Conservation (phyloP, 1,284 basidiomycete genomes). For the Marasmius sp. region DNA sequence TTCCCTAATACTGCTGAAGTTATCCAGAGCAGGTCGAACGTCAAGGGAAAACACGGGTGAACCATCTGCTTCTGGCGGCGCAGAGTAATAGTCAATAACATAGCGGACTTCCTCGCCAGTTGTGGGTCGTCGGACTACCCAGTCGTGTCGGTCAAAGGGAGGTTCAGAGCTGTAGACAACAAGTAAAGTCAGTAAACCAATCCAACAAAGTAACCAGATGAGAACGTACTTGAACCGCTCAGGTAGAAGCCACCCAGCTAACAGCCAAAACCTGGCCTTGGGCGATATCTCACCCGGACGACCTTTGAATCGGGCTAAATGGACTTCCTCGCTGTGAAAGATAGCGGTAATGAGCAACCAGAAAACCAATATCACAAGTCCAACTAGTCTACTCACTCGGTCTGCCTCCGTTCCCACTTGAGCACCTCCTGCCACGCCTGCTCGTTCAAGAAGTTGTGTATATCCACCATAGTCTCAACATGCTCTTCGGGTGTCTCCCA, state of each 20-base stretch:
- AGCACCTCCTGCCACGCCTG: constrained; percentile 94
- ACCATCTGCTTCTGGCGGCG: constrained; percentile 81
- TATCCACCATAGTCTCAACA: constrained; percentile 96
- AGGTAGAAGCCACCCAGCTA: constrained; percentile 88
- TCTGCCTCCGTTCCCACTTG: constrained; percentile 84
- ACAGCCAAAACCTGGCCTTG: constrained; percentile 85
- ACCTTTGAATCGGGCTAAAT: constrained; percentile 87
- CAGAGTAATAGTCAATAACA: constrained; percentile 96
- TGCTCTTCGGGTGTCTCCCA: constrained; percentile 98
- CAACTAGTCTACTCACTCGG: constrained; percentile 44
- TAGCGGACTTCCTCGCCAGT: constrained; percentile 84
- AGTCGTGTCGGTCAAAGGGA: constrained; percentile 99
- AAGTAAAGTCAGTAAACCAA: not conserved
- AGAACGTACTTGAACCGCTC: constrained; percentile 79
- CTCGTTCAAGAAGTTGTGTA: constrained; percentile 98
- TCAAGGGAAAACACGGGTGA: constrained; percentile 91
- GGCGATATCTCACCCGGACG: constrained; percentile 87
- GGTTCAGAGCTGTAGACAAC: constrained; percentile 67
- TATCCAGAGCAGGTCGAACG: constrained; percentile 88
- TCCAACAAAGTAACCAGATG: not conserved
- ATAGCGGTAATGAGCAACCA: constrained; percentile 20
- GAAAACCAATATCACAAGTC: constrained; percentile 2
- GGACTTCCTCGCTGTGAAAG: constrained; percentile 47
- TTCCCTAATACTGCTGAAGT: constrained; percentile 68
- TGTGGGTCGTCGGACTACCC: constrained; percentile 82